Percentiles rank a stretch among this genome's conserved stretches.
These are phyloP conservation scores for Mortierella polycephala DNA, from an alignment of 371 early-diverging fungal genomes.

Conservation along the genomic window DNA sequence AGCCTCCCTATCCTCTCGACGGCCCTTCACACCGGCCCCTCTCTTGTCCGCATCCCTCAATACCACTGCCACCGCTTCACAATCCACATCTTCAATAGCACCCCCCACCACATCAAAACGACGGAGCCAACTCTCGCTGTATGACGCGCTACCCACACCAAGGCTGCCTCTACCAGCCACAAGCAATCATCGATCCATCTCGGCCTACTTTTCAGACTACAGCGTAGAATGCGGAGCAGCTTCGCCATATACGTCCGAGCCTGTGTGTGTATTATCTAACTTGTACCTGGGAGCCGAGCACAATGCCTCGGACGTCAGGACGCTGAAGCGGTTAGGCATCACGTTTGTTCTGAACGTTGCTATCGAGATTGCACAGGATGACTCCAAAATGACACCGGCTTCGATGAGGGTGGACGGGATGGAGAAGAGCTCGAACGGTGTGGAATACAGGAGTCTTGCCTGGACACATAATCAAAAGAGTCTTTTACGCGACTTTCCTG, in stretches of 20 bases:
- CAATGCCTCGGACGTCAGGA: constrained; percentile 59
- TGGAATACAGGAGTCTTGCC: constrained; percentile 65
- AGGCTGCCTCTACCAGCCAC: constrained; percentile 21
- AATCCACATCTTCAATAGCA: neutral
- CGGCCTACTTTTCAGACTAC: constrained; percentile 50
- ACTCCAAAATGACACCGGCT: neutral
- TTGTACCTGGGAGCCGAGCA: constrained; percentile 75
- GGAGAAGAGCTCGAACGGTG: constrained; percentile 15
- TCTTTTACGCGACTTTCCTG: constrained; percentile 68
- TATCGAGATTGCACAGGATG: constrained; percentile 62
- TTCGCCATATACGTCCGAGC: constrained; percentile 60
- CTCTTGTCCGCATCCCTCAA: constrained; percentile 22
- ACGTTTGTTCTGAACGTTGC: constrained; percentile 79
- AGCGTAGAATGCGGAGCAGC: constrained; percentile 41
- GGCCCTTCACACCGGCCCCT: constrained; percentile 35
- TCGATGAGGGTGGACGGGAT: constrained; percentile 1
- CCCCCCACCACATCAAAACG: constrained; percentile 10
- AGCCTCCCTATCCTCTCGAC: constrained; percentile 31
- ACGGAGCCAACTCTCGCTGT: constrained; percentile 41
- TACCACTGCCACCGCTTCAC: constrained; percentile 5
- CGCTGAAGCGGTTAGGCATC: constrained; percentile 61
- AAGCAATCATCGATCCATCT: constrained; percentile 39
- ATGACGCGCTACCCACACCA: constrained; percentile 41
- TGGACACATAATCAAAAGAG: constrained; percentile 87
- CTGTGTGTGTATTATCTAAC: constrained; percentile 70